These are phyloP conservation scores for Neoscytalidium dimidiatum DNA, from an alignment of 2,329 filamentous ascomycete genomes.

Conservation along the genomic window DNA sequence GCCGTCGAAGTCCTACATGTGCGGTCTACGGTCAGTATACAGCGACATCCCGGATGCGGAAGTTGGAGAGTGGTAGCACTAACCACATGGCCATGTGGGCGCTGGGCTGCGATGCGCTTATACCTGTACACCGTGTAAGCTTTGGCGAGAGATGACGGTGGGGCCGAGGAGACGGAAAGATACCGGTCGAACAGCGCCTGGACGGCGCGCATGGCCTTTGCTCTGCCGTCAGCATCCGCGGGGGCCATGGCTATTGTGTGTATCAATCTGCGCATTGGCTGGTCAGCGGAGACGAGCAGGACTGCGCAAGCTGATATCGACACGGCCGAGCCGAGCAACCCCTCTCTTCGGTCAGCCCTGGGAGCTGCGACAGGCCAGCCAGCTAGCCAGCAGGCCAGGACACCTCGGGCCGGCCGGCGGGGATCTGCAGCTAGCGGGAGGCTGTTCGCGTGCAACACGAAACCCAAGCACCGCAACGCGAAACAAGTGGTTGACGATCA, in stretches of 20 bases:
- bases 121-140: slow-evolving; percentile 27
- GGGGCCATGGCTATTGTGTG: slow-evolving; percentile 25
- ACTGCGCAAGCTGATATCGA: not conserved
- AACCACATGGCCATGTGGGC: slow-evolving; percentile 36
- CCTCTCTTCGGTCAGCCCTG: slow-evolving; percentile 10
- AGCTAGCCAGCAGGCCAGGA: not conserved
- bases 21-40: not conserved
- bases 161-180: not conserved
- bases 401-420: too few relatives aligned
- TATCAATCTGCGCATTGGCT: not conserved
- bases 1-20: slow-evolving; percentile 37
- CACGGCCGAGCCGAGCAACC: not conserved
- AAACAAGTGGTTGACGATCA: slow-evolving; percentile 10
- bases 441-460: not conserved
- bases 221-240: slow-evolving; percentile 26
- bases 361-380: slow-evolving; percentile 4
- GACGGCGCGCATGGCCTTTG: slow-evolving; percentile 39
- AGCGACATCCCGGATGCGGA: not conserved
- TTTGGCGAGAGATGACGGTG: not conserved
- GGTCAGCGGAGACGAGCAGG: not conserved
- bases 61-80: slow-evolving; percentile 16
- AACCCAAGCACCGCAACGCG: slow-evolving; percentile 9
- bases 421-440: too few relatives aligned
- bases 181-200: slow-evolving; percentile 38
- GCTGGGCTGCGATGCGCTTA: slow-evolving; percentile 31